Percentiles rank a stretch among this genome's conserved stretches.
These are phyloP conservation scores for Sphenostylis stenocarpa DNA, from an alignment of 306 rosid genomes.

Conservation along the genomic window DNA sequence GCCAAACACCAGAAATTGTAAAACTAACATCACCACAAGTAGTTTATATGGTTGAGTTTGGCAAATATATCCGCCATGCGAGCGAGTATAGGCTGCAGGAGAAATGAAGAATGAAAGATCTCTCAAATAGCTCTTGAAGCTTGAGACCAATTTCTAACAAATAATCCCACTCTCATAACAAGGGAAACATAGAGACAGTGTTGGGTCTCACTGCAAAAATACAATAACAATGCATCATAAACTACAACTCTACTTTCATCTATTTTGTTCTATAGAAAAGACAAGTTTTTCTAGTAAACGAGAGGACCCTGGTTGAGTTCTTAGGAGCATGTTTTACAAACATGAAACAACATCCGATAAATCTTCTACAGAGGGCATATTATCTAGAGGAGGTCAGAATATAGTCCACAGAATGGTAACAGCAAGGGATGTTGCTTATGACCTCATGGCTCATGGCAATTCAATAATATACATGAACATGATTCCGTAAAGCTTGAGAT, in stretches of 20 bases:
- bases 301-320: slow-evolving; percentile 33
- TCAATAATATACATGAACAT: slow-evolving; percentile 49
- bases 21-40: not conserved
- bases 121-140: not conserved
- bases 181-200: not conserved
- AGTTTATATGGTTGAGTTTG: not conserved
- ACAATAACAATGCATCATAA: slow-evolving; percentile 28
- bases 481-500: slow-evolving; percentile 31
- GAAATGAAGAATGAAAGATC: not conserved
- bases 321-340: slow-evolving; percentile 36
- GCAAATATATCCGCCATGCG: not conserved
- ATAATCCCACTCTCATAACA: slow-evolving; percentile 26
- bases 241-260: slow-evolving; percentile 41
- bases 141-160: slow-evolving; percentile 23
- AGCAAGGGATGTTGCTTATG: slow-evolving; percentile 31
- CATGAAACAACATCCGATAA: slow-evolving; percentile 47
- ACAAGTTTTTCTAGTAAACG: slow-evolving; percentile 18
- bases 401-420: slow-evolving; percentile 27
- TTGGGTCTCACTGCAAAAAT: slow-evolving; percentile 19
- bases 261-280: not conserved
- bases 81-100: not conserved
- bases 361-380: slow-evolving; percentile 25
- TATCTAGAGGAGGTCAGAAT: slow-evolving; percentile 15
- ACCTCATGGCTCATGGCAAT: slow-evolving; percentile 31
- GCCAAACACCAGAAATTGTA: not conserved